Evolutionary conservation across 495 filamentous ascomycete species (phyloP), one percentile per base, ranked within the genome.

Genomic region (Poronia punctata): DNA sequence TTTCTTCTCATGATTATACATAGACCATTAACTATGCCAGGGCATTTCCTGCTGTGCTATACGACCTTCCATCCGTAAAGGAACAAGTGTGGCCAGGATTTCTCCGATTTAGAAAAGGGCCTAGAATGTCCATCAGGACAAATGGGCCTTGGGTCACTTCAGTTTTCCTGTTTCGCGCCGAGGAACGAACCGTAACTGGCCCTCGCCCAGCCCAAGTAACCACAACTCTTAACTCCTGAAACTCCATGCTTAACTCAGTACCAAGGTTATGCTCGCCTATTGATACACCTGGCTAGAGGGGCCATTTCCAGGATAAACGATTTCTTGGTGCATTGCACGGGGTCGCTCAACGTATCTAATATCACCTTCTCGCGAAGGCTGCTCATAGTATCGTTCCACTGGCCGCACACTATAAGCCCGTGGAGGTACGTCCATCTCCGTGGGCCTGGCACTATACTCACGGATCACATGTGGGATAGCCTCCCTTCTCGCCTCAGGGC

Each of bases 301-400:
- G 7, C 47, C 47, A 45, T 58, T 60, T 25, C 64, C 59, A 5
- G 53, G 35, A 37, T 67, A 68, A 5, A 68, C 49, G 15, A 65
- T 43, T 4, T 65, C 61, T 15, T 59, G 63, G 14, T 53, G 42
- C 18, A 53, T 54, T 38, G 57, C 57, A 20, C 57, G 57, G 8
- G 62, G 58, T 8, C 57, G 54, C 23, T 74, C 71, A 40, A 71
- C 52, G 33, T 62, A 72, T n/a, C 64, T 53, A 35, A 70, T 53
- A 31, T 76, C 68, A 9, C 64, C 67, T 23, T 65, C 66, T 25
- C 56, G 58, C 20, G 50, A 54, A 11, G 49, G 50, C 28, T 54
- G 57, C 25, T 62, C 63, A 36, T 67, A 67, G 46, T 62, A 65
- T 44, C 60, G 50, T 19, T 64, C 64, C 38, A 48, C 46, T 2